Conservation (phyloP, 2,329 filamentous ascomycete genomes). For the Apiospora malaysiana region DNA sequence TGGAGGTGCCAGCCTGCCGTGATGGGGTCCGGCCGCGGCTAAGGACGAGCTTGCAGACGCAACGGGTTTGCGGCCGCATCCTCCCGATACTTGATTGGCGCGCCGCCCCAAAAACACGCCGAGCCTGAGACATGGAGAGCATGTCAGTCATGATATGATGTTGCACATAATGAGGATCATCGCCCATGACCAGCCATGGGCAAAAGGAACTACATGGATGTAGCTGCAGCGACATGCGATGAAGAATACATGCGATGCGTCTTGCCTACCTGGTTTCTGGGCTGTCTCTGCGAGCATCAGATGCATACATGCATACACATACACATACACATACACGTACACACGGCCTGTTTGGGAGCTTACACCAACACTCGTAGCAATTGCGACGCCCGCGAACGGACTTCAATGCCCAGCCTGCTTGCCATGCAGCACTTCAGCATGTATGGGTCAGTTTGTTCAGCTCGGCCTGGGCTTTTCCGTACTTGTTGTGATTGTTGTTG, state of each 20-base stretch:
- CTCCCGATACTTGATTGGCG: slow-evolving; percentile 15
- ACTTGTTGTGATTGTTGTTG: neutral
- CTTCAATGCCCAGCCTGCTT: neutral
- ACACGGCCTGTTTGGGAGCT: neutral
- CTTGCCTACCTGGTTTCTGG: slow-evolving; percentile 12
- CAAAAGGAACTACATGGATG: neutral
- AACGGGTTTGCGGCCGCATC: slow-evolving; percentile 4
- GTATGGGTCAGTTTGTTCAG: slow-evolving; percentile 5
- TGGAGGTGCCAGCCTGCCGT: neutral
- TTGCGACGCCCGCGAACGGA: neutral
- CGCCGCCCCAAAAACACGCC: neutral
- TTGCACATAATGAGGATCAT: neutral
- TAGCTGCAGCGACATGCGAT: slow-evolving; percentile 1
- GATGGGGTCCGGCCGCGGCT: slow-evolving; percentile 17
- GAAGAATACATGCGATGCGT: neutral
- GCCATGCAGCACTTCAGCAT: neutral
- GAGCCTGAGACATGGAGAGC: slow-evolving; percentile 1
- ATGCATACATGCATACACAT: no score
- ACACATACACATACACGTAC: no score
- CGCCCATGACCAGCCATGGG: neutral
- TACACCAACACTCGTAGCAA: neutral
- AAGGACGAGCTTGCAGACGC: slow-evolving; percentile 13
- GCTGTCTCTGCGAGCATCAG: neutral
- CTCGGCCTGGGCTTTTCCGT: neutral
- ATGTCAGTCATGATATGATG: slow-evolving; percentile 11